phyloP scores from a whole-genome alignment of 2,329 filamentous ascomycete genomes.

The Aspergillus hortae region DNA sequence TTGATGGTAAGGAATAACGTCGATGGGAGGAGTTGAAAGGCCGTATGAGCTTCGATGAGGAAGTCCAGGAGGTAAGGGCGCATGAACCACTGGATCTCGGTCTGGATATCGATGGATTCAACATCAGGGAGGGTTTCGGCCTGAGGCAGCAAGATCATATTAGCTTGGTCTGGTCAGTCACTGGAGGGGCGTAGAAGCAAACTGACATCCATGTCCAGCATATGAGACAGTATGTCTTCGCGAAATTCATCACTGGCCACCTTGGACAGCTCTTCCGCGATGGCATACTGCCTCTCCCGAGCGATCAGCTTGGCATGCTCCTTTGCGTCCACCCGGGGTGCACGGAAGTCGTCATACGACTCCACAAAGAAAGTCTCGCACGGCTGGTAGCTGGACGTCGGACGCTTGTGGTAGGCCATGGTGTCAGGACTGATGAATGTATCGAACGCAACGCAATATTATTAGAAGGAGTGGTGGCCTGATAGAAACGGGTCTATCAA shows the following conservation, averaged over 20 bases:
- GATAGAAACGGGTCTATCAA: slow-evolving; percentile 32
- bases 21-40: slow-evolving; percentile 89
- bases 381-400: slow-evolving; percentile 55
- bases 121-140: slow-evolving; percentile 90
- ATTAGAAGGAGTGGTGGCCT: slow-evolving; percentile 40
- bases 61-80: slow-evolving; percentile 97
- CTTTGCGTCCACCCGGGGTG: slow-evolving; percentile 60
- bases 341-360: slow-evolving; percentile 50
- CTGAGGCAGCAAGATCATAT: slow-evolving; percentile 37
- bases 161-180: slow-evolving; percentile 10
- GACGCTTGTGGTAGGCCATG: slow-evolving; percentile 55
- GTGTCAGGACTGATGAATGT: slow-evolving; percentile 27
- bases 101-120: slow-evolving; percentile 97
- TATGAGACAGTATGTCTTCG: slow-evolving; percentile 89
- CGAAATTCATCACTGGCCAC: slow-evolving; percentile 85
- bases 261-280: slow-evolving; percentile 84
- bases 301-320: slow-evolving; percentile 76
- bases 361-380: slow-evolving; percentile 70
- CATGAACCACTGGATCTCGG: slow-evolving; percentile 99
- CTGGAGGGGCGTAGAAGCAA: not conserved
- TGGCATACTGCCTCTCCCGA: slow-evolving; percentile 78
- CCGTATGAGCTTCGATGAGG: slow-evolving; percentile 91
- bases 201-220: slow-evolving; percentile 84
- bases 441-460: slow-evolving; percentile 16
- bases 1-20: slow-evolving; percentile 96